These are phyloP conservation scores for Apostasia ramifera DNA, from an alignment of 106 monocot genomes.

Conservation along the genomic window DNA sequence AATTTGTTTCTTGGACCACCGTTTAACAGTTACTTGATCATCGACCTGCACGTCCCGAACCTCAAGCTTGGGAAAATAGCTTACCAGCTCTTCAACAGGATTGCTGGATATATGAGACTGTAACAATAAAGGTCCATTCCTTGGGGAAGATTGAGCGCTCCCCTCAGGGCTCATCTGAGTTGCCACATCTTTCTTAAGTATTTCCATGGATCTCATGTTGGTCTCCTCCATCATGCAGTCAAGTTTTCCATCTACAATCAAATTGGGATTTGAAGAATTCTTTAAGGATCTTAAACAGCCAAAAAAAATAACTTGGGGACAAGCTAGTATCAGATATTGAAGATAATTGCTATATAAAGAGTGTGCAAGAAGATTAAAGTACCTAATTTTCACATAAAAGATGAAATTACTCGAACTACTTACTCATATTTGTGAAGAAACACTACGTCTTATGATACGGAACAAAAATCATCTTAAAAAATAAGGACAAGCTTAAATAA, in stretches of 20 bases:
- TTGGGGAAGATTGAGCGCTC: conserved; percentile 53
- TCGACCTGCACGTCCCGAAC: conserved; percentile 86
- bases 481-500: neutral
- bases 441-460: no score
- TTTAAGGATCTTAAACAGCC: neutral
- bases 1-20: conserved; percentile 75
- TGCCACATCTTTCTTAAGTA: conserved; percentile 55
- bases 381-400: no score
- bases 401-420: no score
- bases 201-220: conserved; percentile 19
- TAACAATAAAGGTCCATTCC: conserved; percentile 21
- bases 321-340: no score
- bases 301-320: no score
- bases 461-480: neutral
- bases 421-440: no score
- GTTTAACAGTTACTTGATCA: conserved; percentile 67
- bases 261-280: neutral
- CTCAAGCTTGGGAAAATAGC: conserved; percentile 49
- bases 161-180: conserved; percentile 81
- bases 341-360: no score
- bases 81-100: conserved; percentile 36
- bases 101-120: conserved; percentile 21
- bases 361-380: no score
- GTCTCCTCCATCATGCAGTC: conserved; percentile 25
- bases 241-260: conserved; percentile 44